A percentile compares a stretch with the other conserved stretches of the same genome.
Evolutionary conservation across 1,139 yeast genomes (phyloP).

Genomic region (Debaryomyces udenii): DNA sequence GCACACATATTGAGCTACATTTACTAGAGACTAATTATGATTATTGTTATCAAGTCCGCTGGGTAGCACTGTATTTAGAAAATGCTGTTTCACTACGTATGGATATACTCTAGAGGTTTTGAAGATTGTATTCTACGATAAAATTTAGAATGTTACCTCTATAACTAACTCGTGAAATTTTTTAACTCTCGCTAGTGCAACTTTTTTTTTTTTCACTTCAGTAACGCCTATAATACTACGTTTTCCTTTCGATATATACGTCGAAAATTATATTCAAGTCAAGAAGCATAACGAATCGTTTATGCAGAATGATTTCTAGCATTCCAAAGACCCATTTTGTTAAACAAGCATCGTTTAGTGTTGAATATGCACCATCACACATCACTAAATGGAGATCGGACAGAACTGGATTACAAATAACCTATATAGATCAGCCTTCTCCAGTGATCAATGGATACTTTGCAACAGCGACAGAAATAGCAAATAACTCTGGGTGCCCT

Average conservation of each 20-base stretch:
- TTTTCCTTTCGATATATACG: neutral
- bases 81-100: no score
- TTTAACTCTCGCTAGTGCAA: slow-evolving; percentile 3
- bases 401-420: slow-evolving; percentile 82
- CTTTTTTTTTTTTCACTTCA: slow-evolving; percentile 1
- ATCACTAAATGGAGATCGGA: slow-evolving; percentile 71
- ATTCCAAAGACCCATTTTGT: slow-evolving; percentile 31
- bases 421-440: slow-evolving; percentile 75
- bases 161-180: neutral
- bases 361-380: slow-evolving; percentile 64
- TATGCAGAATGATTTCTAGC: slow-evolving; percentile 10
- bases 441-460: slow-evolving; percentile 93
- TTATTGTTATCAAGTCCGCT: no score
- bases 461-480: slow-evolving; percentile 92
- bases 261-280: slow-evolving; percentile 4
- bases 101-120: no score
- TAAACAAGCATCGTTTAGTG: slow-evolving; percentile 54
- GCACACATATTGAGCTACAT: no score
- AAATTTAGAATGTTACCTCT: no score
- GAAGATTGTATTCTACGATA: no score
- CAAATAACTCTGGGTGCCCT: slow-evolving; percentile 88
- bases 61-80: no score
- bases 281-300: slow-evolving; percentile 1
- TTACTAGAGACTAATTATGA: no score
- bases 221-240: neutral